These are phyloP conservation scores for Phaeosphaeria sp. DNA, from an alignment of 2,329 filamentous ascomycete species.

Conservation along the genomic window DNA sequence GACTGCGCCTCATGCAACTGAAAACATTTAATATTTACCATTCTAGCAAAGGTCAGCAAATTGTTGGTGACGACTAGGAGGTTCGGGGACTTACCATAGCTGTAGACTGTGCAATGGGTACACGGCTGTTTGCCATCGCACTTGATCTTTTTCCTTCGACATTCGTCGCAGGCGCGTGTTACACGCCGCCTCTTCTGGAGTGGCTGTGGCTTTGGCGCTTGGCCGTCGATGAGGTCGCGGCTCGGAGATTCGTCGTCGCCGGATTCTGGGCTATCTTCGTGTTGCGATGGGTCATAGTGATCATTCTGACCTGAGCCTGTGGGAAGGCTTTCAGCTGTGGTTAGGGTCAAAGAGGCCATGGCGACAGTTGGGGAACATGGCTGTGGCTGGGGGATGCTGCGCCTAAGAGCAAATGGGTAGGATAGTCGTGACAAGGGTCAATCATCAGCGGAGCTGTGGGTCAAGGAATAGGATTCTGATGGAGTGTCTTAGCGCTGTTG, in stretches of 20 bases:
- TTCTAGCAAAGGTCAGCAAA: slow-evolving; percentile 59
- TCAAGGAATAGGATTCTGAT: slow-evolving; percentile 39
- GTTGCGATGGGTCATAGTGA: slow-evolving; percentile 34
- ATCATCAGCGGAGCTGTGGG: slow-evolving; percentile 37
- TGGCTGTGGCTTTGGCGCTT: slow-evolving; percentile 43
- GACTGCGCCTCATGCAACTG: not conserved
- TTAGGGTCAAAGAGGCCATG: slow-evolving; percentile 46
- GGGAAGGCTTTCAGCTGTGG: slow-evolving; percentile 38
- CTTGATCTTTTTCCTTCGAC: slow-evolving; percentile 60
- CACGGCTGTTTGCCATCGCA: slow-evolving; percentile 63
- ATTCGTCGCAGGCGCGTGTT: slow-evolving; percentile 53
- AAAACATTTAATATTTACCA: slow-evolving; percentile 60
- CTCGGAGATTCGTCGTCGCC: slow-evolving; percentile 40
- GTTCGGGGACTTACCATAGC: slow-evolving; percentile 73
- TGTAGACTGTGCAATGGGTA: slow-evolving; percentile 97
- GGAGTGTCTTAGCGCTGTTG: slow-evolving; percentile 39
- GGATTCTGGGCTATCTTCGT: slow-evolving; percentile 39
- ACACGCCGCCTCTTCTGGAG: slow-evolving; percentile 52
- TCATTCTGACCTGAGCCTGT: slow-evolving; percentile 34
- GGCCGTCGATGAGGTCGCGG: slow-evolving; percentile 42
- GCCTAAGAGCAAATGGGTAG: slow-evolving; percentile 40
- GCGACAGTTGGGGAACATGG: slow-evolving; percentile 36
- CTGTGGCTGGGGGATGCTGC: slow-evolving; percentile 41
- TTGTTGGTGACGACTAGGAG: not conserved
- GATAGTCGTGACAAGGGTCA: slow-evolving; percentile 29